Percentiles rank a stretch among this genome's conserved stretches.
Conservation (phyloP, 108 stramenopile species). For the Stephanodiscus triporus region DNA sequence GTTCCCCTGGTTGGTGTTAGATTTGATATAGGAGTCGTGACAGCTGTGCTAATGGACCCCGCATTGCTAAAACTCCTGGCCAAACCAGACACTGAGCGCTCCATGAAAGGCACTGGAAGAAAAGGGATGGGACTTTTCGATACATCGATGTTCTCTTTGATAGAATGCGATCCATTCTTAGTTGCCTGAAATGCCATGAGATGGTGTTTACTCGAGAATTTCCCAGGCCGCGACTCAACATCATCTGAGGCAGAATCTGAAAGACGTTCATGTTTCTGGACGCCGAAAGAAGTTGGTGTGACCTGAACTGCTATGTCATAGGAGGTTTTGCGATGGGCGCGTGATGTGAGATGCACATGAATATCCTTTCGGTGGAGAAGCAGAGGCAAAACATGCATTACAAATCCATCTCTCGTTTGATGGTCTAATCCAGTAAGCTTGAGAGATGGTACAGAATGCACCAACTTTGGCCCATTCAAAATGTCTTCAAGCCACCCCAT, state of each 20-base stretch:
- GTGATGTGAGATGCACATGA: constrained; percentile 70
- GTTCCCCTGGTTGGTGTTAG: constrained; percentile 34
- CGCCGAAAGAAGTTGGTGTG: constrained; percentile 16
- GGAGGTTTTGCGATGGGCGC: constrained; percentile 73
- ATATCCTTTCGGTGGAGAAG: constrained; percentile 78
- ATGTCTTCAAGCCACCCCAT: constrained; percentile 77
- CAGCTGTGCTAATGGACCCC: constrained; percentile 46
- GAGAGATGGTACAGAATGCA: constrained; percentile 61
- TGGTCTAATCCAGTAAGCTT: constrained; percentile 80
- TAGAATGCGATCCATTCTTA: constrained; percentile 20
- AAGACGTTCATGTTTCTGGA: background rate
- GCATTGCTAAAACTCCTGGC: constrained; percentile 35
- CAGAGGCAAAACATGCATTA: constrained; percentile 82
- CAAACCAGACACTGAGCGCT: constrained; percentile 11
- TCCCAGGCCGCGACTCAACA: background rate
- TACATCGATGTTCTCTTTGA: constrained; percentile 10
- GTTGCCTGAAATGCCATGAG: constrained; percentile 60
- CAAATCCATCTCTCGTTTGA: constrained; percentile 81
- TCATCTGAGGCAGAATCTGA: constrained; percentile 16
- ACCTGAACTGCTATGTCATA: constrained; percentile 84
- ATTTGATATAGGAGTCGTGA: constrained; percentile 48
- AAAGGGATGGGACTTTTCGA: background rate
- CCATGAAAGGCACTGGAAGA: constrained; percentile 2
- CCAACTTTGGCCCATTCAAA: constrained; percentile 58
- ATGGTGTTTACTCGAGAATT: constrained; percentile 35